Evolutionary conservation across 306 rosid genomes (phyloP).

Genomic region (Elaeagnus macrophylla): DNA sequence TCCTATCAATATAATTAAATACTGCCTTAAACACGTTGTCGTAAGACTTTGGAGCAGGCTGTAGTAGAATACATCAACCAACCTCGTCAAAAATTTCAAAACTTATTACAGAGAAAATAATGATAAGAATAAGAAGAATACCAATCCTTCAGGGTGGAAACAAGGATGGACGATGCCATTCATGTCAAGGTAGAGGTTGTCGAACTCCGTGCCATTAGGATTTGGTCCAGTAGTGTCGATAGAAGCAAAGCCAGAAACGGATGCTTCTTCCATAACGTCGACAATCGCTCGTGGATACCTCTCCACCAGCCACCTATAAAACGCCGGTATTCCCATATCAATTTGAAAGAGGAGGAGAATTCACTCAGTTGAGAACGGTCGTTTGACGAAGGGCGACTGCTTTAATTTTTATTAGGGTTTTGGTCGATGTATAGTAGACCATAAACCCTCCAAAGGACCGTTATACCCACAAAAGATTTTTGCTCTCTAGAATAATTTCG

Average conservation of each 20-base stretch:
- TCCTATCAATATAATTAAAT: conserved; percentile 13
- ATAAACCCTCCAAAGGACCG: too few species aligned
- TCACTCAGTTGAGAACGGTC: too few species aligned
- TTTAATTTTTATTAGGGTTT: too few species aligned
- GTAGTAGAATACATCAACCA: neutral
- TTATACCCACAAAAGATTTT: too few species aligned
- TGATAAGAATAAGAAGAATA: neutral
- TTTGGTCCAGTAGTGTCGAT: conserved; percentile 1
- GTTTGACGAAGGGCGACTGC: too few species aligned
- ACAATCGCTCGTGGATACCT: conserved; percentile 14
- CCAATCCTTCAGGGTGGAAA: conserved; percentile 23
- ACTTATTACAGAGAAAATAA: neutral
- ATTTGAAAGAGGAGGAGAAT: neutral
- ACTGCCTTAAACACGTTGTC: conserved; percentile 13
- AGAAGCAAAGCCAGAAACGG: neutral
- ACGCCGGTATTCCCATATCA: conserved; percentile 22
- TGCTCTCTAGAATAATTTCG: too few species aligned
- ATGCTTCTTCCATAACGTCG: conserved; percentile 3
- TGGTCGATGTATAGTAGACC: too few species aligned
- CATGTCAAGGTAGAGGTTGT: conserved; percentile 31
- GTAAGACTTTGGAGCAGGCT: conserved; percentile 21
- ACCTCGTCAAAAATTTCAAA: neutral
- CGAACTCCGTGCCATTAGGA: conserved; percentile 16
- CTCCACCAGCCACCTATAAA: conserved; percentile 14
- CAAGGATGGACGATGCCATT: conserved; percentile 28